These are phyloP conservation scores for Plasmopara viticola DNA, from an alignment of 352 stramenopile genomes.

Conservation along the genomic window DNA sequence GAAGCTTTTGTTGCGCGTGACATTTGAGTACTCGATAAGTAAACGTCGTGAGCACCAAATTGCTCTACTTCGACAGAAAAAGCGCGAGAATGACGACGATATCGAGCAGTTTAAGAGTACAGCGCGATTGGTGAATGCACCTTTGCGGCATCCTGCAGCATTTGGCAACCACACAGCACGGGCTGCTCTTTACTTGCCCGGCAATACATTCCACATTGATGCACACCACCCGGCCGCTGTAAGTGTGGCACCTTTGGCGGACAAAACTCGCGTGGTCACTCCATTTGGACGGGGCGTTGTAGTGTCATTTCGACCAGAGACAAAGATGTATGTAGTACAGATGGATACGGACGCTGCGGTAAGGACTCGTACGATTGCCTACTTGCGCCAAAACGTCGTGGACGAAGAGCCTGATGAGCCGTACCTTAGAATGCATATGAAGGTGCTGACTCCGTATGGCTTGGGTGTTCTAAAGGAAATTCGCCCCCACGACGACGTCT, in stretches of 20 bases:
- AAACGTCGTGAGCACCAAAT: slow-evolving; percentile 38
- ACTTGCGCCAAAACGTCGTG: slow-evolving; percentile 59
- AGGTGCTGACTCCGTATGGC: slow-evolving; percentile 71
- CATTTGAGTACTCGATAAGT: slow-evolving; percentile 50
- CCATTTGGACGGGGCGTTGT: slow-evolving; percentile 69
- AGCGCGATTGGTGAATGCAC: slow-evolving; percentile 40
- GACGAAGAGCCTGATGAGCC: slow-evolving; percentile 61
- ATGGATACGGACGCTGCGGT: slow-evolving; percentile 50
- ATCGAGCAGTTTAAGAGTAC: slow-evolving; percentile 58
- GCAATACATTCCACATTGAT: slow-evolving; percentile 58
- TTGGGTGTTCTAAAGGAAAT: slow-evolving; percentile 59
- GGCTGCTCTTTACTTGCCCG: slow-evolving; percentile 67
- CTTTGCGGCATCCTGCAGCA: slow-evolving; percentile 53
- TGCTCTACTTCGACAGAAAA: slow-evolving; percentile 37
- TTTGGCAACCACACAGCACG: slow-evolving; percentile 47
- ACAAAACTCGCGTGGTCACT: slow-evolving; percentile 71
- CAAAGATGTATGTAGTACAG: slow-evolving; percentile 80
- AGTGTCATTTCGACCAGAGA: slow-evolving; percentile 59
- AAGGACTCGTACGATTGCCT: slow-evolving; percentile 61
- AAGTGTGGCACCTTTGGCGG: slow-evolving; percentile 48
- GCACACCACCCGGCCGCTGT: slow-evolving; percentile 65
- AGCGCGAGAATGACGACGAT: slow-evolving; percentile 61
- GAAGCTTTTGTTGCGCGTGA: slow-evolving; percentile 50
- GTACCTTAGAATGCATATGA: slow-evolving; percentile 71
- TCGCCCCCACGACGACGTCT: slow-evolving; percentile 51